Conservation (phyloP, 768 basidiomycete genomes). For the Lactarius evosmus region DNA sequence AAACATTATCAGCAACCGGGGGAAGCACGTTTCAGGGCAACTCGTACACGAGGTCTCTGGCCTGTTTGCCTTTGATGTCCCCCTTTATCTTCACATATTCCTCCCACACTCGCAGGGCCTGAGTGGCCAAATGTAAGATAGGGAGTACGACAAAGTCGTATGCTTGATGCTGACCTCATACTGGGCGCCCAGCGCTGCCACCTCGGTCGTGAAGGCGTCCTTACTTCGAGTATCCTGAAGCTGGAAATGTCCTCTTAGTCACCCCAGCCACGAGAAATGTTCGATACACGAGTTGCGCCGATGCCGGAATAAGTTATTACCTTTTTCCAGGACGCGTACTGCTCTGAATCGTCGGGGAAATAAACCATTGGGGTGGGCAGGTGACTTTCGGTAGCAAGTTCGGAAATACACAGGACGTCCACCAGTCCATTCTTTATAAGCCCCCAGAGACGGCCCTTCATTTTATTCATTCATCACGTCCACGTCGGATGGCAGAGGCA, state of each 20-base stretch:
- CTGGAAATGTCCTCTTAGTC: neutral
- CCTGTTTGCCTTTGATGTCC: neutral
- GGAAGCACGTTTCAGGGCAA: too few relatives aligned
- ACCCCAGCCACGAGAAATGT: neutral
- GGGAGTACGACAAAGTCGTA: neutral
- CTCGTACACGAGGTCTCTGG: conserved; percentile 10
- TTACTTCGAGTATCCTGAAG: conserved; percentile 7
- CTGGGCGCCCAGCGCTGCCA: conserved; percentile 3
- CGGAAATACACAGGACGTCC: neutral
- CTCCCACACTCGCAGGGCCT: neutral
- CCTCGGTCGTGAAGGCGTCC: conserved; percentile 17
- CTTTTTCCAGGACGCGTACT: conserved; percentile 17
- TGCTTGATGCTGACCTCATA: conserved; percentile 16
- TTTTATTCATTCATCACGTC: neutral
- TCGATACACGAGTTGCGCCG: too few relatives aligned
- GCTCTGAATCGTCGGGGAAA: conserved; percentile 15
- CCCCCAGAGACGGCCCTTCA: neutral
- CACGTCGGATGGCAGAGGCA: neutral
- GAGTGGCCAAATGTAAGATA: neutral
- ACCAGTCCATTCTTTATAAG: neutral
- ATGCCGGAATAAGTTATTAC: neutral
- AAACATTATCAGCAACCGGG: neutral
- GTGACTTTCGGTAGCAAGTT: neutral
- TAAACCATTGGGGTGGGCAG: conserved; percentile 12
- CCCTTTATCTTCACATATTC: neutral